Conservation (phyloP, 371 early-diverging fungal genomes). For the Lichtheimia ornata region DNA sequence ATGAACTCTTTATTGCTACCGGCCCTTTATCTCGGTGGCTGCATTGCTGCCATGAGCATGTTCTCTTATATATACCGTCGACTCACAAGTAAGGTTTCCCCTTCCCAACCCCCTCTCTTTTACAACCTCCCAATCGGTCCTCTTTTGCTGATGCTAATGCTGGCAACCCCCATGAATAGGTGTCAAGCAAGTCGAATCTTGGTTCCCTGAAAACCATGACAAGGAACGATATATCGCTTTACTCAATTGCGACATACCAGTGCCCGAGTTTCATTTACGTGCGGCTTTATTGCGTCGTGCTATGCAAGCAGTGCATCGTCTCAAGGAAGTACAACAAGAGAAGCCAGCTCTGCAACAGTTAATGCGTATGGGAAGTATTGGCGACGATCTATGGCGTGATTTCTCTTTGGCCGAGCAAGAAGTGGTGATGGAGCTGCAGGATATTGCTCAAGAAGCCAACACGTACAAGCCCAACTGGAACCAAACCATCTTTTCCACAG, state of each 20-base stretch:
- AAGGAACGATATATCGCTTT: slow-evolving; percentile 75
- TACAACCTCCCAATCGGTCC: too few species aligned
- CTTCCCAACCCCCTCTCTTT: background rate
- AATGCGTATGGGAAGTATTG: slow-evolving; percentile 82
- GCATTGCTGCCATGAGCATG: slow-evolving; percentile 64
- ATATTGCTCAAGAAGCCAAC: slow-evolving; percentile 83
- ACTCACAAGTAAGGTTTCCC: slow-evolving; percentile 29
- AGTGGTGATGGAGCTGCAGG: slow-evolving; percentile 79
- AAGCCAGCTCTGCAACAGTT: slow-evolving; percentile 77
- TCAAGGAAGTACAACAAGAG: slow-evolving; percentile 78
- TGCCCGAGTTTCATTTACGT: slow-evolving; percentile 65
- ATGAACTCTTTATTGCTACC: slow-evolving; percentile 55
- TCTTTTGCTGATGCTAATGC: background rate
- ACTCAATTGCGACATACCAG: slow-evolving; percentile 58
- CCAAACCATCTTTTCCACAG: slow-evolving; percentile 81
- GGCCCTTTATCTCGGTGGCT: slow-evolving; percentile 59
- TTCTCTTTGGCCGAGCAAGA: slow-evolving; percentile 82
- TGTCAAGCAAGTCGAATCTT: slow-evolving; percentile 57
- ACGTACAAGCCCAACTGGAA: slow-evolving; percentile 86
- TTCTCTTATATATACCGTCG: slow-evolving; percentile 59
- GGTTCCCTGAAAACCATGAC: slow-evolving; percentile 70
- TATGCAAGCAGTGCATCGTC: slow-evolving; percentile 78
- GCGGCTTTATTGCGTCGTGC: slow-evolving; percentile 86
- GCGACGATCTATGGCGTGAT: slow-evolving; percentile 85
- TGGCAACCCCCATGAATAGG: background rate